Evolutionary conservation across 192 early-diverging fungal species (phyloP), one percentile per base, ranked within the genome.

Genomic region (Coemansia asiatica): DNA sequence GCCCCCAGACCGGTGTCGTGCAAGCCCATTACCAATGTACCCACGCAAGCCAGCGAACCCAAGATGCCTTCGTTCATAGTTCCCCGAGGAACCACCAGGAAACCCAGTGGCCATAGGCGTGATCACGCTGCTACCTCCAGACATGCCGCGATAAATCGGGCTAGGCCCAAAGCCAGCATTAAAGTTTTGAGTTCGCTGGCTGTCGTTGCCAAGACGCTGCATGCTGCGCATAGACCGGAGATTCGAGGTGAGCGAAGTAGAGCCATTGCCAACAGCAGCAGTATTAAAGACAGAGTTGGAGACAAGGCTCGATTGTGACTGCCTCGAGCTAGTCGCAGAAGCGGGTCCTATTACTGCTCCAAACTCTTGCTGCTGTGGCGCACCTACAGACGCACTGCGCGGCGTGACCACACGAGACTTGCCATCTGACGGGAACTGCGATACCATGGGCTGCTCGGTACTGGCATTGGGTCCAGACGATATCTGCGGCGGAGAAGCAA

Each of bases 21-120:
- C 62, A 21, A n/a, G 46, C 15, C 66, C 64, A 21, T 74, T 67
- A 44, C 79, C 79, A 63, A 81, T 81, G 51, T 76, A 81, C 16
- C 79, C 79, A 0, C 79, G 79, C 51, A 81, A 29, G 26, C 79
- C 79, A 40, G 79, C 79, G 55, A 67, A 66, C 10, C 79, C 79
- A 18, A 81, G 64, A 22, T 69, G 58, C 1, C 63, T 63, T 19
- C 79, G 63, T 27, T 64, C 67, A 53, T 69, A 66, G 26, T 74
- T 64, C 28, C 51, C 38, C 4, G 47, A 22, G 2, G 50, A n/a
- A n/a, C n/a, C 65, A 18, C 28, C 29, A 19, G 61, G 54, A 27
- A 61, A 60, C 5, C 64, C 68, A 56, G 63, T 38, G 13, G 49
- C 64, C 12, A 56, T 64, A 15, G 79, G 79, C 9, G 79, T 75